Evolutionary conservation across 139 green algal species (phyloP), one percentile per base, ranked within the genome.

Genomic region (Diplosphaera chodatii): DNA sequence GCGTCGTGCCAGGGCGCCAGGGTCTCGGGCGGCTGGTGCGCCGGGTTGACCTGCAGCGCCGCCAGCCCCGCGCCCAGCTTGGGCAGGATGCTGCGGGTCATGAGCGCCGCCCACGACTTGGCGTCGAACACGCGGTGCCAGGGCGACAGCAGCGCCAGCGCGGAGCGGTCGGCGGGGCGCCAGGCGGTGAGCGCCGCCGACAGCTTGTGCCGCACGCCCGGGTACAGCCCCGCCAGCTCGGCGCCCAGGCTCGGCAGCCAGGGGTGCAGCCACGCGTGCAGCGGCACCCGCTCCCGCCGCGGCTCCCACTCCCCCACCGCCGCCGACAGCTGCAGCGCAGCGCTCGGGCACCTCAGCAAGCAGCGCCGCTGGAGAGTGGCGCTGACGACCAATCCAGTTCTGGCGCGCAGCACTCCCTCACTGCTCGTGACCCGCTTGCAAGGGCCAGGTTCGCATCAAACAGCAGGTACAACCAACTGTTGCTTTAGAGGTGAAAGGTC

Each of bases 221-320:
- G 85, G 81, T 94, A 99, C 29, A 98, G 85, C 68, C 89, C 75
- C 48, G 84, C 74, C 79, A 98, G 69, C 25, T 82, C 69, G 16
- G 69, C n/a, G 0, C 84, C 87, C 55, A 99, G 80, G 59, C 82
- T 80, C 3, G 87, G 87, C 72, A 99, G 87, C 95, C 95, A 99
- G 37, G 95, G 95, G 77, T 98, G 95, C 74, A 99, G 77, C 95
- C 95, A 99, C 6, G 84, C 83, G 74, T 99, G 95, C 64, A 97
- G 85, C 27, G 94, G 81, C 69, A 96, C 78, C 6, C 85, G 84
- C 76, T 97, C 94, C 22, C 71, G 59, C 28, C 83, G 78, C 31
- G 95, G 95, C 75, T 99, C 89, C 95, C 95, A 99, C 4, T 71
- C 67, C 32, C 88, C 80, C 28, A 97, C 87, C 33, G 86, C 88